phyloP scores from a whole-genome alignment of 768 basidiomycete genomes.

The Mycena rosella region DNA sequence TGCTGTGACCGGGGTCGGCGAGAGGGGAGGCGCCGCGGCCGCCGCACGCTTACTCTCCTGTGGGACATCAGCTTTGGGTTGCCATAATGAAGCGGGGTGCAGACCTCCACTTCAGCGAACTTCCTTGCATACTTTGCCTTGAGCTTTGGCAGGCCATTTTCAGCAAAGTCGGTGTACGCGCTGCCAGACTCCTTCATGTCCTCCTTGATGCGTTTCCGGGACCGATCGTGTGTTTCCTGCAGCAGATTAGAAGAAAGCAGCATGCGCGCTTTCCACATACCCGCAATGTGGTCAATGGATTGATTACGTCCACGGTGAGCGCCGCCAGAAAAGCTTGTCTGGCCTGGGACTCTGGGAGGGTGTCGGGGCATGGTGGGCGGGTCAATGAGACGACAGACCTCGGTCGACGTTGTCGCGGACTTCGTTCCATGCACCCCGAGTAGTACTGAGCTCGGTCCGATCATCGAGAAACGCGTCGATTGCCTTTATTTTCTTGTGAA shows the following conservation, averaged over 20 bases:
- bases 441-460: slow-evolving; percentile 71
- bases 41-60: slow-evolving; percentile 77
- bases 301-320: slow-evolving; percentile 79
- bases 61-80: slow-evolving; percentile 8
- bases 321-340: slow-evolving; percentile 84
- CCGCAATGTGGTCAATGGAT: slow-evolving; percentile 75
- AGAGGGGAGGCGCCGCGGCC: slow-evolving; percentile 48
- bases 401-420: slow-evolving; percentile 88
- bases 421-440: slow-evolving; percentile 85
- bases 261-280: too few relatives aligned
- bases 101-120: slow-evolving; percentile 89
- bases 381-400: slow-evolving; percentile 57
- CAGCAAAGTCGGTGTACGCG: slow-evolving; percentile 86
- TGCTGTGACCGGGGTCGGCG: slow-evolving; percentile 49
- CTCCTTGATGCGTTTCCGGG: slow-evolving; percentile 92
- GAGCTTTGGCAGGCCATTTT: slow-evolving; percentile 82
- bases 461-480: slow-evolving; percentile 82
- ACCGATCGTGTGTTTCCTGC: slow-evolving; percentile 95
- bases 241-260: too few relatives aligned
- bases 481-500: slow-evolving; percentile 79
- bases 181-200: slow-evolving; percentile 84
- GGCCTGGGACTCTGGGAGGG: slow-evolving; percentile 78
- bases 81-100: slow-evolving; percentile 7
- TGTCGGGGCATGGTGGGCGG: slow-evolving; percentile 29
- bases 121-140: slow-evolving; percentile 87